Evolutionary conservation across 2,329 filamentous ascomycete species (phyloP).

Genomic region (Fusarium burgessii): DNA sequence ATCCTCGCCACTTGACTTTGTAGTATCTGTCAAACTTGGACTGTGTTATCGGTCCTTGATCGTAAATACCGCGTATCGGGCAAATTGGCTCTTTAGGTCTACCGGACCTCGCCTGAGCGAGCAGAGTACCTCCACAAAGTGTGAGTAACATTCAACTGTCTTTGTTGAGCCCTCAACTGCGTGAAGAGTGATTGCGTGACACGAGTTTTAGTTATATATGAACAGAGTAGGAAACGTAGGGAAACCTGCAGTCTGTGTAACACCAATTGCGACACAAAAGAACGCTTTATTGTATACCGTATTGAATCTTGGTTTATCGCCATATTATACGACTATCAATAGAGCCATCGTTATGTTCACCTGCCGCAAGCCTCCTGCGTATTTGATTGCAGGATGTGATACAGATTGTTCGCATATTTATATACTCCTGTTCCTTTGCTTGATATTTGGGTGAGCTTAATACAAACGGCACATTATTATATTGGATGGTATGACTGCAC

Average conservation of each 20-base stretch:
- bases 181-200: conserved; percentile 19
- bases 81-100: not conserved
- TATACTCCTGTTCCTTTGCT: not conserved
- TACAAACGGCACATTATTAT: not conserved
- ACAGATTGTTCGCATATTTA: conserved; percentile 19
- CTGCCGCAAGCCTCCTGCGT: not conserved
- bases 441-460: not conserved
- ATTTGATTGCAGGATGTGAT: not conserved
- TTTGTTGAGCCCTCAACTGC: not conserved
- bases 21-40: not conserved
- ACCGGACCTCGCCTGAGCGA: not conserved
- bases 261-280: not conserved
- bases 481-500: not conserved
- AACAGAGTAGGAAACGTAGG: conserved; percentile 3
- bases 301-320: not conserved
- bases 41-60: not conserved
- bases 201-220: conserved; percentile 20
- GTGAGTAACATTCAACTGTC: not conserved
- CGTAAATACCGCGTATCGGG: not conserved
- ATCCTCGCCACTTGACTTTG: conserved; percentile 6
- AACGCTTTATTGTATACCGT: not conserved
- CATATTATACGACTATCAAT: not conserved
- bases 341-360: not conserved
- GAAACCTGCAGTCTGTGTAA: conserved; percentile 16
- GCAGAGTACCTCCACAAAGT: not conserved